Conservation (phyloP, 2,329 filamentous ascomycete genomes). For the Passalora sequoiae region DNA sequence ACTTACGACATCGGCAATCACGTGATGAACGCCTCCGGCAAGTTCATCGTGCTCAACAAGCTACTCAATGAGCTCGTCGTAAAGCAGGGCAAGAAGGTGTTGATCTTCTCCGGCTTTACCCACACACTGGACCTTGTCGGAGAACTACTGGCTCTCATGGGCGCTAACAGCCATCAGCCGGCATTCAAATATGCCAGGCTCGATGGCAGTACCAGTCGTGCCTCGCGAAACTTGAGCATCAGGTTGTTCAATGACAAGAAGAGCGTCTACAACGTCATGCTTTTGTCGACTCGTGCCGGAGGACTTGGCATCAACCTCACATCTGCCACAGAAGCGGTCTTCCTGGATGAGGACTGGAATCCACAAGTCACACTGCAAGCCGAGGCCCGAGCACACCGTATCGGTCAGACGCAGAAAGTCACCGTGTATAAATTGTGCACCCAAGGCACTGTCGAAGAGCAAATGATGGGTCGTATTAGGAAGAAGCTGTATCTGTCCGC, state of each 20-base stretch:
- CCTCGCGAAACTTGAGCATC: constrained; percentile 49
- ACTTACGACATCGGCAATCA: constrained; percentile 45
- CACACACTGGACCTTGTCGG: constrained; percentile 49
- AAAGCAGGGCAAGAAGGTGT: constrained; percentile 48
- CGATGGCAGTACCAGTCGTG: constrained; percentile 47
- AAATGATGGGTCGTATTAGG: constrained; percentile 54
- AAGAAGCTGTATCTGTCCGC: constrained; percentile 60
- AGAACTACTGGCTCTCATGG: constrained; percentile 45
- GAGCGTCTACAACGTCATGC: constrained; percentile 49
- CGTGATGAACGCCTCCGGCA: constrained; percentile 49
- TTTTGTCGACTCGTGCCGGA: constrained; percentile 53
- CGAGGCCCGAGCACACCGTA: constrained; percentile 51
- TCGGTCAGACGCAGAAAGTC: constrained; percentile 51
- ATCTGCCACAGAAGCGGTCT: constrained; percentile 52
- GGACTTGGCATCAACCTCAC: constrained; percentile 54
- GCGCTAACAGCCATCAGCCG: constrained; percentile 34
- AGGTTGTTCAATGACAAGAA: constrained; percentile 48
- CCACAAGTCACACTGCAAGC: constrained; percentile 52
- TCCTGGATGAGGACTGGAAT: constrained; percentile 54
- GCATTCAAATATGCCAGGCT: constrained; percentile 46
- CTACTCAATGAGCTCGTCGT: constrained; percentile 47
- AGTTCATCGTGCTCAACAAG: constrained; percentile 53
- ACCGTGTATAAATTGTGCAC: constrained; percentile 54
- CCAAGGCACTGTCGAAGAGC: constrained; percentile 54
- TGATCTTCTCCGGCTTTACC: constrained; percentile 55